Base-by-base conservation (phyloP, 495 filamentous ascomycete genomes). In the Penicillium nucicola region DNA sequence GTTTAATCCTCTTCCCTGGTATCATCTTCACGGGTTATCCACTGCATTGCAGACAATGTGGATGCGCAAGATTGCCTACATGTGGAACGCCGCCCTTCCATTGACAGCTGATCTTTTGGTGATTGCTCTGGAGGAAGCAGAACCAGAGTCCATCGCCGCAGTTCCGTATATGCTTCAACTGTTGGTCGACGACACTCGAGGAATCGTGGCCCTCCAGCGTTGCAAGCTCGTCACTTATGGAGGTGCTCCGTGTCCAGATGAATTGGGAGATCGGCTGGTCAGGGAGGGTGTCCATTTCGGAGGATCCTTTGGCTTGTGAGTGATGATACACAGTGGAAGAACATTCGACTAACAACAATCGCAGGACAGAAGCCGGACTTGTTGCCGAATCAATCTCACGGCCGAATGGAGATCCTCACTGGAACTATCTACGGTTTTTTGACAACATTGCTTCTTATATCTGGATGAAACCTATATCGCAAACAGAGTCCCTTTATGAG, bases 81-180 rank as follows among this genome's bases (percentile, higher is more conserved):
- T 84, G 57, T 78, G 71, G 64, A 79, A 78, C 39, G 66, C 74
- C 4, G 58, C 74, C 11, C 45, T 83, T 7, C 82, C 81, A 1
- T 32, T 82, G 13, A 84, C 82, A 3, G 72, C 70, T 12, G 58
- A 69, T 3, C 69, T 67, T 11, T 57, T 81, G 13, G 56, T 76
- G 2, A 55, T 69, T 12, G 78, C 74, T 17, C 56, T 84, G 22
- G 66, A 77, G 45, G 70, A 66, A 15, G 61, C 76, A 8, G 64
- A 60, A 28, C 72, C 77, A 0, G 75, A 83, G 32, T 73, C 76
- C 1, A 66, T 83, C 4, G 77, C 81, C 37, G 69, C 71, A 1
- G 82, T 84, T 2, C 80, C 80, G 2, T 84, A 84, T 48, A 62
- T 72, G 13, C 59, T 84, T 13, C 79, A 83, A 46, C 42, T 84